Base-by-base conservation (phyloP, 164 flowering plant species). In the Nymphaea thermarum region DNA sequence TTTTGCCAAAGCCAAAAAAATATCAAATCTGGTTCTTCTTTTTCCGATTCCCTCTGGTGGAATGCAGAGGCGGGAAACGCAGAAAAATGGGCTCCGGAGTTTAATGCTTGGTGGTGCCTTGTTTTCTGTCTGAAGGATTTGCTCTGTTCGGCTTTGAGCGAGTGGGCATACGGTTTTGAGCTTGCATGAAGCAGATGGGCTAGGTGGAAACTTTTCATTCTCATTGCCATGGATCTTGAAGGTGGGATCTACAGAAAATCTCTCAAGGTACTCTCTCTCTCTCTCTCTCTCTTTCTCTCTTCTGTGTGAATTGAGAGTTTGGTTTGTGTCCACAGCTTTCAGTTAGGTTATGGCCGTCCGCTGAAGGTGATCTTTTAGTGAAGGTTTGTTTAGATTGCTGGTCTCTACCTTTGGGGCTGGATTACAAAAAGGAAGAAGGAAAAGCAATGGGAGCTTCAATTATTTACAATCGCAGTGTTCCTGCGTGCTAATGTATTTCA, bases 211-310 rank as follows among this genome's bases (percentile, higher is more conserved):
- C 57, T 51, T 15, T 51, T 8, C 12, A 8, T 51, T 51, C 57
- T 4, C 57, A 51, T 51, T 51, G 36, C 14, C 47, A 89, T 89
- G 95, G 91, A 87, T 89, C 81, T 71, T 53, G 91, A 89, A 73
- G 70, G 59, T 68, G 85, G 83, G 60, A 5, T 70, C 72, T 66
- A 63, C 68, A 75, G 45, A 47, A 82, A 82, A 68, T 67, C 42
- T 55, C 66, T 72, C 4, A 85, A 86, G 94, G 94, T 88, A 25
- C 42, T 17, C 42, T 62, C 42, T 62, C 64, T 62, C 64, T 62
- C 64, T 62, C 42, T 11, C 42, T 62, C 64, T 62, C 42, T 62
- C 64, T 41, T 25, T 62, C 64, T 62, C 42, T 62, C 64, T 62
- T n/a, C 63, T n/a, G 17, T 61, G 63, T 16, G 17, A 6, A 61